phyloP scores from a whole-genome alignment of 768 basidiomycete genomes.

The Lanmaoa rubissima region DNA sequence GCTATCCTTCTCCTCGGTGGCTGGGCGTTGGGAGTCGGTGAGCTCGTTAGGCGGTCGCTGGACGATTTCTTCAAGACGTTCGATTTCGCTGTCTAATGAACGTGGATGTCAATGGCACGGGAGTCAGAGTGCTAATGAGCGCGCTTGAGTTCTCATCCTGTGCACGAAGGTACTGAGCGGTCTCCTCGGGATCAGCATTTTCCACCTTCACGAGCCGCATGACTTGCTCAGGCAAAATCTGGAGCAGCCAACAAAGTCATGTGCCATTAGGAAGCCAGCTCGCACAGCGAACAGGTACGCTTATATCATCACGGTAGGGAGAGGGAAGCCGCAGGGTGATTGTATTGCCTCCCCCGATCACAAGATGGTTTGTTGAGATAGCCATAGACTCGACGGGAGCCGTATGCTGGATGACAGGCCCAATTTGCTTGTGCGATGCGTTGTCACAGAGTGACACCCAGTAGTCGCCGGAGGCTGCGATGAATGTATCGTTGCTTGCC shows the following conservation, averaged over 20 bases:
- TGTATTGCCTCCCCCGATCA: neutral
- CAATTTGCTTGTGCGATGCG: neutral
- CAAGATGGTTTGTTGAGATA: neutral
- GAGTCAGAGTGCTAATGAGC: too few relatives aligned
- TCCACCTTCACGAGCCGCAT: too few relatives aligned
- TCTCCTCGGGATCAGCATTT: too few relatives aligned
- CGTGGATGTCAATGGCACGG: too few relatives aligned
- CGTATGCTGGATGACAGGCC: neutral
- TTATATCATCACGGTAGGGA: neutral
- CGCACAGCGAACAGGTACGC: neutral
- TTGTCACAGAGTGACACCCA: conserved; percentile 1
- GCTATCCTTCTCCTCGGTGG: neutral
- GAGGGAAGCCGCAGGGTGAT: neutral
- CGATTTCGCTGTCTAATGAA: neutral
- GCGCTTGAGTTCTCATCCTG: too few relatives aligned
- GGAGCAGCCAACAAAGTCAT: too few relatives aligned
- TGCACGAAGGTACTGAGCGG: too few relatives aligned
- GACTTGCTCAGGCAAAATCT: too few relatives aligned
- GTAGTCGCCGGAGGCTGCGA: neutral
- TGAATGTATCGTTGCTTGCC: neutral
- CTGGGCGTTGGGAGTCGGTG: neutral
- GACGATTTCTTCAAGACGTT: neutral
- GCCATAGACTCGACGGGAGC: neutral
- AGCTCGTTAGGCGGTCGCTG: neutral
- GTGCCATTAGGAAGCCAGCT: too few relatives aligned